Conservation (phyloP, 2,329 filamentous ascomycete species). For the Zasmidium angulare region DNA sequence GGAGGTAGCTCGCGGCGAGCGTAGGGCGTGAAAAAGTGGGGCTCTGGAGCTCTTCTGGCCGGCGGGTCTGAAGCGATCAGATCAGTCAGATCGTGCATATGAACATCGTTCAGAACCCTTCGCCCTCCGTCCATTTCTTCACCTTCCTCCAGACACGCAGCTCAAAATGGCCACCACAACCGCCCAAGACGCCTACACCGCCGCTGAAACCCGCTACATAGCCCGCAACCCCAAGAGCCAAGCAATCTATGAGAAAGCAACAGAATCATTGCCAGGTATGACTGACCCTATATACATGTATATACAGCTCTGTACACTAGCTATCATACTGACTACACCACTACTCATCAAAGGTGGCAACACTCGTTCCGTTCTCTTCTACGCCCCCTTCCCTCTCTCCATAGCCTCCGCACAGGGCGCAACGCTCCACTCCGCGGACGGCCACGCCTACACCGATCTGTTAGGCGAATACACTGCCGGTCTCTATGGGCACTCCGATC, state of each 20-base stretch:
- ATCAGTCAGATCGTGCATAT: too few species aligned
- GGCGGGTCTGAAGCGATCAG: too few species aligned
- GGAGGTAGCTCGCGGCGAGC: too few species aligned
- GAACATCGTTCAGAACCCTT: too few species aligned
- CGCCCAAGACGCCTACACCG: slow-evolving; percentile 4
- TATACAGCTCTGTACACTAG: background rate
- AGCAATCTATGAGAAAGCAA: slow-evolving; percentile 32
- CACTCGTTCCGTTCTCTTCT: slow-evolving; percentile 39
- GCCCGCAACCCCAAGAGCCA: slow-evolving; percentile 13
- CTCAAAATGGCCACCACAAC: background rate
- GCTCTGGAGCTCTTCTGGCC: too few species aligned
- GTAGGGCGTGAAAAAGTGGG: too few species aligned
- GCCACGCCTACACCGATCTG: slow-evolving; percentile 55
- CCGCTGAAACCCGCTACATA: slow-evolving; percentile 5
- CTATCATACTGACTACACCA: too few species aligned
- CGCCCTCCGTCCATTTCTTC: too few species aligned
- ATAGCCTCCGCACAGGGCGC: slow-evolving; percentile 33
- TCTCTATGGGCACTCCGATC: slow-evolving; percentile 65
- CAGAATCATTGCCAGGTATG: slow-evolving; percentile 30
- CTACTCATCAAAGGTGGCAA: slow-evolving; percentile 33
- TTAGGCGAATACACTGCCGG: slow-evolving; percentile 65
- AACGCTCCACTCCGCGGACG: slow-evolving; percentile 34
- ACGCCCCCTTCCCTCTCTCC: slow-evolving; percentile 39
- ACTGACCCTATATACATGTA: background rate
- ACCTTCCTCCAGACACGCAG: too few species aligned